These are phyloP conservation scores for Prunus salicina DNA, from an alignment of 306 rosid species.

Conservation along the genomic window DNA sequence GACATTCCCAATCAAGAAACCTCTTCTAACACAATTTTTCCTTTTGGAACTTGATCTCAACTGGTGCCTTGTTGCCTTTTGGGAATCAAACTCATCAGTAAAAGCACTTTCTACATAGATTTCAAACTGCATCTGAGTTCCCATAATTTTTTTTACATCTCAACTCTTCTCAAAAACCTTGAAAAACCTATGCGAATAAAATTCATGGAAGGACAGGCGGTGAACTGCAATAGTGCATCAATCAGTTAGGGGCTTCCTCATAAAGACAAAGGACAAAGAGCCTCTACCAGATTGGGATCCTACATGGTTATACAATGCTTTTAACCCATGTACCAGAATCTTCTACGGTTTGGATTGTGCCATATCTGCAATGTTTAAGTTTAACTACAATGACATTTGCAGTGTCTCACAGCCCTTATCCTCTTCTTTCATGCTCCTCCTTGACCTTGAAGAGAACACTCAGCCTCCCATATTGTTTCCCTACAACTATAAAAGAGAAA, in stretches of 20 bases:
- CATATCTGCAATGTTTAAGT: too few relatives aligned
- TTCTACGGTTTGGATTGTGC: not conserved
- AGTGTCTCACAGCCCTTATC: not conserved
- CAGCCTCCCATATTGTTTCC: too few relatives aligned
- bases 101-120: not conserved
- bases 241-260: not conserved
- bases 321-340: not conserved
- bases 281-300: not conserved
- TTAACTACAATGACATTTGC: not conserved
- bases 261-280: not conserved
- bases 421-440: not conserved
- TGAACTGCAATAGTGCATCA: constrained; percentile 35
- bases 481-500: too few relatives aligned
- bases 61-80: not conserved
- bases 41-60: not conserved
- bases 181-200: constrained; percentile 47
- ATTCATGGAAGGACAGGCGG: constrained; percentile 56
- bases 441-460: too few relatives aligned
- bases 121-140: not conserved
- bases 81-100: not conserved
- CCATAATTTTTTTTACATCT: not conserved
- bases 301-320: too few relatives aligned
- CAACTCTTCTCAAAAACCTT: not conserved
- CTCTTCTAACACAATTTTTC: not conserved
- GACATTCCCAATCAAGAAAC: not conserved